phyloP scores from a whole-genome alignment of 768 basidiomycete genomes.

The Astraeus odoratus region DNA sequence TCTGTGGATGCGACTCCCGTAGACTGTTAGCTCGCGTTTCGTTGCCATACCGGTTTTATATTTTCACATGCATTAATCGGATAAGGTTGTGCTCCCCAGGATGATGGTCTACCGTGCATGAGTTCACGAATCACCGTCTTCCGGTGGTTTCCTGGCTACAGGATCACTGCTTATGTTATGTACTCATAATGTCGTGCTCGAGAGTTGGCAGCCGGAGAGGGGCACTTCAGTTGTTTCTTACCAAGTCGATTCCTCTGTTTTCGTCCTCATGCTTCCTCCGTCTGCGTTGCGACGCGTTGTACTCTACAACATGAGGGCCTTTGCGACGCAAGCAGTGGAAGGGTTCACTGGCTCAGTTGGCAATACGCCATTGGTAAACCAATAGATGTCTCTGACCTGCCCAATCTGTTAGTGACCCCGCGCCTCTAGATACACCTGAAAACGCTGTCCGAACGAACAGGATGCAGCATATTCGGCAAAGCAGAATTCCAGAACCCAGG shows the following conservation, averaged over 20 bases:
- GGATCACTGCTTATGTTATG: background rate
- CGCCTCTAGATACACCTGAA: constrained; percentile 78
- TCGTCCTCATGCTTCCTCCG: constrained; percentile 18
- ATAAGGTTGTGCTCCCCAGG: constrained; percentile 1
- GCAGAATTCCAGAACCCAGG: constrained; percentile 99
- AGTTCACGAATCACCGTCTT: too few relatives aligned
- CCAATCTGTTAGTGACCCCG: too few relatives aligned
- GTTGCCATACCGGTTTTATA: constrained; percentile 1
- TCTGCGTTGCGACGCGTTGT: constrained; percentile 27
- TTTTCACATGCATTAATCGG: constrained; percentile 16
- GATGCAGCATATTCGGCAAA: constrained; percentile 85
- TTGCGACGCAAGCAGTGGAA: constrained; percentile 45
- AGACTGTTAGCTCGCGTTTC: background rate
- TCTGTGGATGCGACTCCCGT: background rate
- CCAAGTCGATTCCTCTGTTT: background rate
- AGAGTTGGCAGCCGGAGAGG: constrained; percentile 1
- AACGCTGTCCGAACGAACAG: constrained; percentile 73
- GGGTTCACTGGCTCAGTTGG: constrained; percentile 89
- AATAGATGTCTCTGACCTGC: background rate
- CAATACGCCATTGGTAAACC: constrained; percentile 79
- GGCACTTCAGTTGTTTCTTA: too few relatives aligned
- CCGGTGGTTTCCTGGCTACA: too few relatives aligned
- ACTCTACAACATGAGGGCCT: constrained; percentile 21
- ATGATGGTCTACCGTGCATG: background rate
- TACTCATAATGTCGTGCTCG: constrained; percentile 17